Conservation (phyloP, 2,329 filamentous ascomycete species). For the Triangularia setosa region DNA sequence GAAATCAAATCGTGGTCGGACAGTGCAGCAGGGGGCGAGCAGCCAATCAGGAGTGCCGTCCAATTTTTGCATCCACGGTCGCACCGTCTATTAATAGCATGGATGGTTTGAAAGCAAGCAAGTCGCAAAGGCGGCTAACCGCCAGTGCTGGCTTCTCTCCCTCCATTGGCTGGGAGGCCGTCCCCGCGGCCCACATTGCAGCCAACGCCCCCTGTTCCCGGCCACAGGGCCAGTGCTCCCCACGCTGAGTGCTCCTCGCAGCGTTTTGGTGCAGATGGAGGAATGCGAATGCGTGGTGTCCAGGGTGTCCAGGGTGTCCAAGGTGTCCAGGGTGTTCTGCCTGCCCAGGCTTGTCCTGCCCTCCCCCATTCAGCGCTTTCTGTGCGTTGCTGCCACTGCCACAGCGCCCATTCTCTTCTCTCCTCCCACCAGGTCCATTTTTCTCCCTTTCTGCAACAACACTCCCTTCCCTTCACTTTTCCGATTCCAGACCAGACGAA, state of each 20-base stretch:
- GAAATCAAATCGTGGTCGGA: slow-evolving; percentile 15
- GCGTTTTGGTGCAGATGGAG: neutral
- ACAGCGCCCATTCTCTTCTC: neutral
- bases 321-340: slow-evolving; percentile 4
- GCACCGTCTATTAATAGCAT: slow-evolving; percentile 26
- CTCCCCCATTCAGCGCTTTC: slow-evolving; percentile 11
- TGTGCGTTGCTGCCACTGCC: slow-evolving; percentile 7
- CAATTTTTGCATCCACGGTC: slow-evolving; percentile 19
- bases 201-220: slow-evolving; percentile 22
- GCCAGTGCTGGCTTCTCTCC: slow-evolving; percentile 19
- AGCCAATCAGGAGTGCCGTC: slow-evolving; percentile 15
- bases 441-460: neutral
- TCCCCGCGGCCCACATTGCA: slow-evolving; percentile 20
- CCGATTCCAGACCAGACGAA: neutral
- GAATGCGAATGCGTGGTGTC: neutral
- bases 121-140: slow-evolving; percentile 24
- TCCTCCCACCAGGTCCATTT: neutral
- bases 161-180: neutral
- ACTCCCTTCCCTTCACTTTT: neutral
- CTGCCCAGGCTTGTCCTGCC: slow-evolving; percentile 10
- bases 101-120: slow-evolving; percentile 27
- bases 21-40: slow-evolving; percentile 6
- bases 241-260: slow-evolving; percentile 9
- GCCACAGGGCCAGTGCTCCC: slow-evolving; percentile 14
- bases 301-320: no score